Conservation (phyloP, 2,329 filamentous ascomycete species). For the Fusarium metavorans region DNA sequence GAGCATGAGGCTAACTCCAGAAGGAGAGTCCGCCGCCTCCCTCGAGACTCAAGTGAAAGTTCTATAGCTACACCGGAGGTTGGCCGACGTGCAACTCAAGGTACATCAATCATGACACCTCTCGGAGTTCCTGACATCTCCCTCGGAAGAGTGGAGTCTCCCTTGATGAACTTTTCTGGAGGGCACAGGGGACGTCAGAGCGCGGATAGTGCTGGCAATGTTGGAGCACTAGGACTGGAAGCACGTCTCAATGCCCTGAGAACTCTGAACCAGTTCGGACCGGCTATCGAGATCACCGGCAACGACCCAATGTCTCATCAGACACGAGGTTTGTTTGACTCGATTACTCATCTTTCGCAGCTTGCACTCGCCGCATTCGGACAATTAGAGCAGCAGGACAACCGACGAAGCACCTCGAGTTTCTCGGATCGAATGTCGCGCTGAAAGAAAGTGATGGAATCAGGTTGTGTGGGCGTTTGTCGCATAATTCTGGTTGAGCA, state of each 20-base stretch:
- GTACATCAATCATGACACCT: constrained; percentile 1
- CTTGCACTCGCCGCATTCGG: constrained; percentile 2
- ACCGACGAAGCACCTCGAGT: neutral
- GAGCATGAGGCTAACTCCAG: neutral
- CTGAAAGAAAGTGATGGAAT: neutral
- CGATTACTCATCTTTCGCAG: neutral
- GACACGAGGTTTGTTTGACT: constrained; percentile 6
- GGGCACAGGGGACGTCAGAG: neutral
- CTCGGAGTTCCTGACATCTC: neutral
- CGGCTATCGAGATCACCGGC: neutral
- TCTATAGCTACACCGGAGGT: neutral
- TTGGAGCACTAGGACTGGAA: neutral
- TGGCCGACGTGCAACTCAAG: neutral
- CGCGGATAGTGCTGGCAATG: neutral
- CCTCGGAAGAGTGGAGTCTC: neutral
- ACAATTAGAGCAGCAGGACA: neutral
- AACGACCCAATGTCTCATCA: constrained; percentile 6
- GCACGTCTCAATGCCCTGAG: neutral
- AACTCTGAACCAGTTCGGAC: neutral
- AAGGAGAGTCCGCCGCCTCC: neutral
- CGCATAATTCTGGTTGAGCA: neutral
- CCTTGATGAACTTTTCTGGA: neutral
- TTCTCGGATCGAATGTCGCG: neutral
- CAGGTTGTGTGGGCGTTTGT: neutral
- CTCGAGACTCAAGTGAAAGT: neutral